phyloP scores from a whole-genome alignment of 352 stramenopile species.

The Pythium periplocum region DNA sequence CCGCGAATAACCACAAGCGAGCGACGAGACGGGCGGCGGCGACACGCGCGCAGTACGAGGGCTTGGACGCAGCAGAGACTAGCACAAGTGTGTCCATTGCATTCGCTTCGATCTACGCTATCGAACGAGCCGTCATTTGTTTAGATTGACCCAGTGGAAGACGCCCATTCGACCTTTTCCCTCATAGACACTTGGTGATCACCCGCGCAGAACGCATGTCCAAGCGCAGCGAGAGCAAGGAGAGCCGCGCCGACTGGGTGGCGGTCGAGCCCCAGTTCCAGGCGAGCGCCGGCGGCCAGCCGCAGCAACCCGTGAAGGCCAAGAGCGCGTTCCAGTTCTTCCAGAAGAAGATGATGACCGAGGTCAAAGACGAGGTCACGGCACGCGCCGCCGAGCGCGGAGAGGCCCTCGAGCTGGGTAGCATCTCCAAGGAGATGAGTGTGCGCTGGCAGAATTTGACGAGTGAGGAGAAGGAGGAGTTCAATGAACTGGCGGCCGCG shows the following conservation, averaged over 20 bases:
- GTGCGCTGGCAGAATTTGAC: constrained; percentile 68
- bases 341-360: constrained; percentile 65
- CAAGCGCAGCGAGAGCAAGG: constrained; percentile 25
- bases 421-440: constrained; percentile 71
- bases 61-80: no score
- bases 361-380: constrained; percentile 52
- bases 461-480: constrained; percentile 60
- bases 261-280: constrained; percentile 79
- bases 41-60: no score
- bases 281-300: constrained; percentile 15
- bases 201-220: no score
- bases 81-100: no score
- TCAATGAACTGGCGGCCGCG: constrained; percentile 46
- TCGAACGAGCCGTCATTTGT: no score
- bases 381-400: constrained; percentile 33
- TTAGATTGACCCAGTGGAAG: no score
- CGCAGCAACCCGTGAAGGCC: constrained; percentile 49
- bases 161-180: no score
- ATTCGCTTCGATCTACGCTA: no score
- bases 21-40: no score
- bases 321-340: constrained; percentile 78
- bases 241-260: constrained; percentile 73
- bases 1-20: no score
- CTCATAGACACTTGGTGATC: no score
- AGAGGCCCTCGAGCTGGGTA: constrained; percentile 55